phyloP scores from a whole-genome alignment of 345 rosid genomes.

The Hirschfeldia incana region DNA sequence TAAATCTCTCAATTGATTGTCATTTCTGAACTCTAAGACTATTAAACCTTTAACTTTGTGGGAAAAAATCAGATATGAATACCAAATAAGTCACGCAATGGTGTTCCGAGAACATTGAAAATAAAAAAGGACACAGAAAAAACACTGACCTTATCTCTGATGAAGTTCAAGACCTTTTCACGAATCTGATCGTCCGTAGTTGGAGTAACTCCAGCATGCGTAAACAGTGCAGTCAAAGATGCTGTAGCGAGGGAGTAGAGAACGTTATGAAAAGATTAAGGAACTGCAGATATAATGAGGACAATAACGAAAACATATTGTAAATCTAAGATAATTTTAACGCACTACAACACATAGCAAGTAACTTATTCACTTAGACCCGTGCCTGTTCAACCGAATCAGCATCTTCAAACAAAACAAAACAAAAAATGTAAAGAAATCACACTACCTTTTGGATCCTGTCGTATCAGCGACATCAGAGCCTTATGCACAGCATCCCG shows the following conservation, averaged over 20 bases:
- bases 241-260: constrained; percentile 51
- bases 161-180: constrained; percentile 78
- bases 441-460: constrained; percentile 89
- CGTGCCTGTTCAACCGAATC: background rate
- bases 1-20: background rate
- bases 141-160: constrained; percentile 79
- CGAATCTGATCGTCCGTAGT: constrained; percentile 72
- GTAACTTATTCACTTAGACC: background rate
- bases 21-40: constrained; percentile 8
- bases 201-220: constrained; percentile 70
- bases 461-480: constrained; percentile 89
- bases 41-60: background rate
- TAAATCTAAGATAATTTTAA: background rate
- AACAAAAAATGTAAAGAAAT: background rate
- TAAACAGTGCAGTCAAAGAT: constrained; percentile 81
- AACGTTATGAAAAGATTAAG: background rate
- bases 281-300: background rate
- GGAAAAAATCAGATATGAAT: background rate
- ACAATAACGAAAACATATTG: background rate
- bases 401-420: background rate
- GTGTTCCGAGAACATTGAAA: background rate
- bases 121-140: background rate
- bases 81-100: background rate
- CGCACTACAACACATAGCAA: background rate
- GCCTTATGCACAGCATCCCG: constrained; percentile 99